These are phyloP conservation scores for Santalum album DNA, from an alignment of 164 flowering plant species.

Conservation along the genomic window DNA sequence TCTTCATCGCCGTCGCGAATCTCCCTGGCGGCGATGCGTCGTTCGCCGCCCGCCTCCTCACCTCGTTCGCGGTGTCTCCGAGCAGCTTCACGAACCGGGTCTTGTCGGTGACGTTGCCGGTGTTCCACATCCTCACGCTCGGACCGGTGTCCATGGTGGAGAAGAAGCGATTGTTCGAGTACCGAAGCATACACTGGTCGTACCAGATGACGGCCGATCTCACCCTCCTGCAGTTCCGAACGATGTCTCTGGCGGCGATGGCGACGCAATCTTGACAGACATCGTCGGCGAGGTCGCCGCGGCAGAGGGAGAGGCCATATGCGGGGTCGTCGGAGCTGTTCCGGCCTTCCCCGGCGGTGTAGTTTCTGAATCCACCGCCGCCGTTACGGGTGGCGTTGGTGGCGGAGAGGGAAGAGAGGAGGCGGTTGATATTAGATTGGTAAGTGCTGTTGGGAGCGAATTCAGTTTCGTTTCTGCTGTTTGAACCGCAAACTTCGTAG, in stretches of 20 bases:
- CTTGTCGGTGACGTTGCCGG: not conserved
- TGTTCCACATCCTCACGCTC: not conserved
- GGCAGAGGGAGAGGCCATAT: constrained; percentile 11
- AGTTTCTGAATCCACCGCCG: not conserved
- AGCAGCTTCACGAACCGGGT: not conserved
- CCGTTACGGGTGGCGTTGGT: not conserved
- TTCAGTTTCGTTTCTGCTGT: not conserved
- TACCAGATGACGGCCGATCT: constrained; percentile 4
- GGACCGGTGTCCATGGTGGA: not conserved
- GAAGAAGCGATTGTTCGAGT: constrained; percentile 4
- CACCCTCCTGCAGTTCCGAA: not conserved
- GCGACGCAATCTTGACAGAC: constrained; percentile 7
- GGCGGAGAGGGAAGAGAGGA: not conserved
- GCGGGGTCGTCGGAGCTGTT: not conserved
- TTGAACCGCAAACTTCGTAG: too few relatives aligned
- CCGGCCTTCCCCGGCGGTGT: constrained; percentile 14
- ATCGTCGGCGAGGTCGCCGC: constrained; percentile 1
- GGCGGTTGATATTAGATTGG: not conserved
- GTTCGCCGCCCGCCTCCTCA: not conserved
- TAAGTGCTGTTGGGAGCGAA: not conserved
- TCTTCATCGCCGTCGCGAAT: not conserved
- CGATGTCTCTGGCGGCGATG: not conserved
- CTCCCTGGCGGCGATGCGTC: not conserved
- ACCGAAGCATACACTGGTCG: constrained; percentile 8
- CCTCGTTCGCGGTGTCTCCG: not conserved